phyloP scores from a whole-genome alignment of 2,329 filamentous ascomycete genomes.

The Diplocarpon rosae region DNA sequence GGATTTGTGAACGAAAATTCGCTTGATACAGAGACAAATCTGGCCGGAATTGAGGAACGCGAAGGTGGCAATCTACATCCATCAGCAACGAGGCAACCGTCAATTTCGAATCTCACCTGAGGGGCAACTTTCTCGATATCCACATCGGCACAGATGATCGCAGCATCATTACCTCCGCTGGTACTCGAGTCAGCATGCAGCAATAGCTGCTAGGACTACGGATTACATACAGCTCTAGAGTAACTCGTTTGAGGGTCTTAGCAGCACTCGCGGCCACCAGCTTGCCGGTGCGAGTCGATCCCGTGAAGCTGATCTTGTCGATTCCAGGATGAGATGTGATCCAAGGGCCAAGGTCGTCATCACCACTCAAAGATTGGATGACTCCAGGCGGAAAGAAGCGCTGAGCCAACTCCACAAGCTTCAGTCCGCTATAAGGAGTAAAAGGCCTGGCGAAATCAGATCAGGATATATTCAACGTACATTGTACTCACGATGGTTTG shows the following conservation, averaged over 20 bases:
- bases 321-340: conserved; percentile 44
- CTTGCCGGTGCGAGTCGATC: conserved; percentile 40
- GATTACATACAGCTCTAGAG: conserved; percentile 24
- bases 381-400: conserved; percentile 43
- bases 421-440: conserved; percentile 41
- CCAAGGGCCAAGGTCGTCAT: conserved; percentile 40
- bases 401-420: conserved; percentile 39
- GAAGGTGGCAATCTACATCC: too few species aligned
- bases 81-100: too few species aligned
- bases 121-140: conserved; percentile 36
- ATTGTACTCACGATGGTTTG: conserved; percentile 36
- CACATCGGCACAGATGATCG: conserved; percentile 41
- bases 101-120: too few species aligned
- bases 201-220: too few species aligned
- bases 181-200: too few species aligned
- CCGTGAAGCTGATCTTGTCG: conserved; percentile 48
- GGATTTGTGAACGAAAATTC: conserved; percentile 48
- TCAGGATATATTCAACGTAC: background rate
- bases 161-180: conserved; percentile 39
- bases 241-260: conserved; percentile 36
- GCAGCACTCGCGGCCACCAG: conserved; percentile 38
- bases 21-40: conserved; percentile 45
- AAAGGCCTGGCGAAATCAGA: conserved; percentile 29
- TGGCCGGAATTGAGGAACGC: conserved; percentile 24
- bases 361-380: conserved; percentile 43